Conservation (phyloP, 1,139 yeast genomes). For the Debaryomyces sp. region DNA sequence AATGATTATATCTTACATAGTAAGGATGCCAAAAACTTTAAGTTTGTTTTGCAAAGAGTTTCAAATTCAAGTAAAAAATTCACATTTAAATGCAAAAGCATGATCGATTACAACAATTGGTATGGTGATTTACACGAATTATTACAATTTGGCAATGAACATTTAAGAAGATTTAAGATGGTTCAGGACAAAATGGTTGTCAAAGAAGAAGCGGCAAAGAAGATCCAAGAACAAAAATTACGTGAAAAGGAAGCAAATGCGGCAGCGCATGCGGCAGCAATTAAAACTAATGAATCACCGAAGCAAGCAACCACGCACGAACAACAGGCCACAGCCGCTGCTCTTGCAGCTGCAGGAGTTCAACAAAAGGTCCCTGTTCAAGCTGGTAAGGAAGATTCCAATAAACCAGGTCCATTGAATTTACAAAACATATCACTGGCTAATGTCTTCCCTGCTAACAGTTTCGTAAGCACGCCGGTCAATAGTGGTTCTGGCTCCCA, state of each 20-base stretch:
- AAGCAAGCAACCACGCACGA: background rate
- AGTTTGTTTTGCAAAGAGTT: constrained; percentile 36
- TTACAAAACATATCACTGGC: background rate
- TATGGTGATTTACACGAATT: constrained; percentile 42
- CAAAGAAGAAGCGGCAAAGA: constrained; percentile 16
- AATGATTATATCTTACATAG: constrained; percentile 38
- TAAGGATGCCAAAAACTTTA: constrained; percentile 38
- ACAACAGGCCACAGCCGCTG: background rate
- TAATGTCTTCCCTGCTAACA: background rate
- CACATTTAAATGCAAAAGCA: constrained; percentile 42
- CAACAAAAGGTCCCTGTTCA: background rate
- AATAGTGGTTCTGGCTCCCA: constrained; percentile 4
- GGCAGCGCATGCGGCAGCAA: background rate
- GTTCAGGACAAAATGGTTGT: constrained; percentile 31
- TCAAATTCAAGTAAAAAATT: constrained; percentile 33
- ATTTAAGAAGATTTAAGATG: constrained; percentile 36
- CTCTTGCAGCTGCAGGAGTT: background rate
- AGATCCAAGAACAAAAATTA: constrained; percentile 14
- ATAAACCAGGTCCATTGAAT: background rate
- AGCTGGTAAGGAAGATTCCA: background rate
- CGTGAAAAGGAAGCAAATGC: constrained; percentile 7
- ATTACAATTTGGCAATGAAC: constrained; percentile 39
- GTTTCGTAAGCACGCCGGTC: background rate
- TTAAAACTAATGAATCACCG: background rate
- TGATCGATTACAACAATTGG: constrained; percentile 39